Base-by-base conservation (phyloP, 129 eudicot species). In the Cynara cardunculus region DNA sequence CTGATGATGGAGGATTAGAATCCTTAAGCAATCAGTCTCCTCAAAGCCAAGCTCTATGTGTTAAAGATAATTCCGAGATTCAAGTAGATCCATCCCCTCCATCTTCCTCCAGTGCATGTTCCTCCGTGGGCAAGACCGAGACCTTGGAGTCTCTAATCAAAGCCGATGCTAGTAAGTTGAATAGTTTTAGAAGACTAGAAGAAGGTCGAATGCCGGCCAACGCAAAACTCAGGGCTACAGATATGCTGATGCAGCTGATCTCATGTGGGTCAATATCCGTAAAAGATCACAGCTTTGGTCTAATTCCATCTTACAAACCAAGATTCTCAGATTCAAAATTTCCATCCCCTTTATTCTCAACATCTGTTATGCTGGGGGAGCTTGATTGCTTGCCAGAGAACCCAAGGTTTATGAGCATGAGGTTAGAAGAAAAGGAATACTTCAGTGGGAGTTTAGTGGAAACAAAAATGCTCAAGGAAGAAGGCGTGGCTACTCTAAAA, bases 251-350 rank as follows among this genome's bases (percentile, higher is more conserved):
- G 89, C 99, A 95, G 73, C 82, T 95, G 75, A 92, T 95, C 31
- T 95, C 99, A 5, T 95, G 99, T 78, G 99, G 99, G 71, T 90
- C 97, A 74, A 86, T 95, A 32, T 87, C 99, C 3, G 97, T 92
- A 27, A 95, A 95, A 84, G 99, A 95, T 83, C 96, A 92, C 75
- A 87, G 91, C 84, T 92, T 92, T 82, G 94, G 99, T 30, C 79
- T 92, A 49, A 92, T 92, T 31, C 97, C 97, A 28, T 86, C 89
- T 28, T 95, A 92, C 76, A 91, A 87, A 49, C 97, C 99, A 16
- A 85, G 91, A 61, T 89, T 92, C 75, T 87, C 97, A 6, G 85
- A 83, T 73, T 85, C 96, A 28, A 94, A 92, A 75, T 94, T 92
- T 68, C 94, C 90, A 11, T 94, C 94, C 31, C 97, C 96, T 13